These are phyloP conservation scores for Heterobasidion irregulare DNA, from an alignment of 1,284 basidiomycete species.

Conservation along the genomic window DNA sequence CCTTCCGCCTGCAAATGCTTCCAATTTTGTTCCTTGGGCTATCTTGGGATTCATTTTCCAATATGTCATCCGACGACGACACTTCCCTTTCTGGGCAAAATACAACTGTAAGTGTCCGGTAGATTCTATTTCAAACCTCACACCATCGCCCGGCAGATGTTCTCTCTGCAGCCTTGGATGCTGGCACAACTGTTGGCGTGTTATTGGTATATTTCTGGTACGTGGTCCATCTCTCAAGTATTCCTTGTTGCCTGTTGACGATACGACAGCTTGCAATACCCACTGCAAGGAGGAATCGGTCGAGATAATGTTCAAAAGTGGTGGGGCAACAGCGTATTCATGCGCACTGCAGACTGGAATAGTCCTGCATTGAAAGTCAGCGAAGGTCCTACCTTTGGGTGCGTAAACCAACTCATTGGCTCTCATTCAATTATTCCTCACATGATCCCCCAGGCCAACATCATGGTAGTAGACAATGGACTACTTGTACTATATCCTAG, in stretches of 20 bases:
- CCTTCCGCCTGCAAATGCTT: constrained; percentile 42
- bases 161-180: constrained; percentile 5
- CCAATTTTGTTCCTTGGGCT: constrained; percentile 42
- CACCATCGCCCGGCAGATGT: not conserved
- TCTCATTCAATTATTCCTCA: not conserved
- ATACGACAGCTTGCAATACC: constrained; percentile 44
- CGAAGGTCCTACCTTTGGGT: constrained; percentile 1
- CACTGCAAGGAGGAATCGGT: constrained; percentile 54
- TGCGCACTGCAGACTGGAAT: constrained; percentile 31
- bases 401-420: not conserved
- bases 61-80: constrained; percentile 38
- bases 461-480: not conserved
- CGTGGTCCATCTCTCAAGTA: not conserved
- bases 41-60: constrained; percentile 47
- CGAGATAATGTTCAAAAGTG: constrained; percentile 42
- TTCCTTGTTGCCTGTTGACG: not conserved
- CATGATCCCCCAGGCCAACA: not conserved
- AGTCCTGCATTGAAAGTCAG: not conserved
- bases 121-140: not conserved
- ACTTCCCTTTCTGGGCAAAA: constrained; percentile 48
- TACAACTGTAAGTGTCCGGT: constrained; percentile 31
- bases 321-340: constrained; percentile 64
- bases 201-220: constrained; percentile 46
- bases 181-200: constrained; percentile 2
- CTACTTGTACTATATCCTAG: not conserved